Conservation (phyloP, 2,329 filamentous ascomycete species). For the Botrytis tulipae region DNA sequence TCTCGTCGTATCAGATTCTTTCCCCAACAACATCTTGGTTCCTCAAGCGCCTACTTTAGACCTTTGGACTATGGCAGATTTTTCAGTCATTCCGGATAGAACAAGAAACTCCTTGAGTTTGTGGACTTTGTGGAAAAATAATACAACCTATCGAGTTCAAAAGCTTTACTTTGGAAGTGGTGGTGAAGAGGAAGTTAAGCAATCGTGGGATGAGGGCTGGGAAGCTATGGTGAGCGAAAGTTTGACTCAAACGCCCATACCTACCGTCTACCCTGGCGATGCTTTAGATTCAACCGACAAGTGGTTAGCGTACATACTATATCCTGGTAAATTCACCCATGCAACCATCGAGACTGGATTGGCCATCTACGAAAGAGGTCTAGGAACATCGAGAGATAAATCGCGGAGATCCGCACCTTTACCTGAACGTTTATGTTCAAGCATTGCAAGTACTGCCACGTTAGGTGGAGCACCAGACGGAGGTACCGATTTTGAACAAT, state of each 20-base stretch:
- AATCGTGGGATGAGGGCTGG: conserved; percentile 67
- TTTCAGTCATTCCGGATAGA: conserved; percentile 56
- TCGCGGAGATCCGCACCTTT: conserved; percentile 54
- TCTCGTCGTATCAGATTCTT: conserved; percentile 69
- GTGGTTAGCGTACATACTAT: conserved; percentile 82
- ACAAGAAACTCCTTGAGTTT: conserved; percentile 55
- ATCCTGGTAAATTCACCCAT: conserved; percentile 76
- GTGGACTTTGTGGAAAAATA: conserved; percentile 84
- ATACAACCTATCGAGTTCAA: conserved; percentile 73
- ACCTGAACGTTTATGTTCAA: conserved; percentile 72
- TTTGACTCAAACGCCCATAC: conserved; percentile 50
- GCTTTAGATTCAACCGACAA: conserved; percentile 72
- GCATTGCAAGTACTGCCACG: conserved; percentile 67
- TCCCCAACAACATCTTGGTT: conserved; percentile 64
- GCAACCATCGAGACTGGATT: conserved; percentile 82
- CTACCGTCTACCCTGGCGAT: conserved; percentile 60
- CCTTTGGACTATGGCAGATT: conserved; percentile 79
- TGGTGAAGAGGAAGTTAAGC: conserved; percentile 24
- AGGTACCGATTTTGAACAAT: conserved; percentile 72
- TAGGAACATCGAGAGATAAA: conserved; percentile 45
- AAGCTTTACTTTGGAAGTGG: conserved; percentile 65
- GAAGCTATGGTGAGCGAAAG: conserved; percentile 63
- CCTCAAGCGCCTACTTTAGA: conserved; percentile 68
- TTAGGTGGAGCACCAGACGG: conserved; percentile 61
- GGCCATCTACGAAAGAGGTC: conserved; percentile 72